phyloP scores from a whole-genome alignment of 140 eudicot genomes.

The Bidens hawaiensis region DNA sequence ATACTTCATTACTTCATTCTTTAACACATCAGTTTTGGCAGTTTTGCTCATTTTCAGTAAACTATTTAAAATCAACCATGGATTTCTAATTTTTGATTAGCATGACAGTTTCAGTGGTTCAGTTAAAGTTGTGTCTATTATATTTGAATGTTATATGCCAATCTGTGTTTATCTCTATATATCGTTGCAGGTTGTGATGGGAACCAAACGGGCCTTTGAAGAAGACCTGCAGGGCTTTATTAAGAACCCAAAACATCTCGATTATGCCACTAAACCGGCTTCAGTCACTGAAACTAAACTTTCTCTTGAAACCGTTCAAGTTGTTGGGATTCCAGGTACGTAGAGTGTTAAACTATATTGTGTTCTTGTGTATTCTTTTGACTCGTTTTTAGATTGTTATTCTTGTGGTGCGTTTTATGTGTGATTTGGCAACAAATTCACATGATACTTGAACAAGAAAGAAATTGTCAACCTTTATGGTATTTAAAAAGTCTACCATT shows the following conservation, averaged over 20 bases:
- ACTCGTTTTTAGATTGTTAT: background rate
- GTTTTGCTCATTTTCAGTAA: background rate
- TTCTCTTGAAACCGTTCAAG: conserved; percentile 13
- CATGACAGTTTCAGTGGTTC: background rate
- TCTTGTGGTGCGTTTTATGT: background rate
- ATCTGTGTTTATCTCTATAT: conserved; percentile 10
- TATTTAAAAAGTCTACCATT: background rate
- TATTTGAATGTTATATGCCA: background rate
- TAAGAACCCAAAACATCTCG: conserved; percentile 43
- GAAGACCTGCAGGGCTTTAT: conserved; percentile 46
- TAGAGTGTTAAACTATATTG: conserved; percentile 2
- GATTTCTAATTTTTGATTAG: background rate
- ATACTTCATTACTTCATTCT: background rate
- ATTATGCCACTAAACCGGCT: conserved; percentile 19
- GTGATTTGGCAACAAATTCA: background rate
- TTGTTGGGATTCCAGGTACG: conserved; percentile 28
- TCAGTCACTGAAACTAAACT: conserved; percentile 17
- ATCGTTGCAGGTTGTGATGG: conserved; percentile 42
- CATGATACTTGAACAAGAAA: conserved; percentile 1
- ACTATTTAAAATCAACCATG: background rate
- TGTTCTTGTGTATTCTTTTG: background rate
- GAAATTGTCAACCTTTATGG: background rate
- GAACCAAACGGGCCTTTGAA: conserved; percentile 49
- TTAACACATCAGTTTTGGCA: background rate
- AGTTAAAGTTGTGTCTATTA: background rate